A percentile compares a stretch with the other conserved stretches of the same genome.
Conservation (phyloP, 208 protist species). For the Crithidia fasciculata region DNA sequence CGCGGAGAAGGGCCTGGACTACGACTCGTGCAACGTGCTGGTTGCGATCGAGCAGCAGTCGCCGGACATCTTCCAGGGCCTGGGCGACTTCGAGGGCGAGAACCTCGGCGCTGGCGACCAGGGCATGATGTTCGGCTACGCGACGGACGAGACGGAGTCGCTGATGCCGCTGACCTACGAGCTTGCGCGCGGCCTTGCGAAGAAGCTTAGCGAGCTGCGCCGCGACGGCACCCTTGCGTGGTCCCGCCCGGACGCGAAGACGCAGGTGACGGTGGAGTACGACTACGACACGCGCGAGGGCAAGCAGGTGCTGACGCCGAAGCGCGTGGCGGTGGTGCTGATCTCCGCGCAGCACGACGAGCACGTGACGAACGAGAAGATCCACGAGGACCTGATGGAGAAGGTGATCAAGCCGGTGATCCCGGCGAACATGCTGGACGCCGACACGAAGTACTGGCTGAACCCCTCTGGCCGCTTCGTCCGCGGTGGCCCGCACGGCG, state of each 20-base stretch:
- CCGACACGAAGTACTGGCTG: constrained; percentile 96
- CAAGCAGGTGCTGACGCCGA: constrained; percentile 88
- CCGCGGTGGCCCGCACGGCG: constrained; percentile 99
- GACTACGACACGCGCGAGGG: constrained; percentile 88
- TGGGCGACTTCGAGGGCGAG: constrained; percentile 95
- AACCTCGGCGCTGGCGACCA: constrained; percentile 99
- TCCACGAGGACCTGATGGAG: constrained; percentile 93
- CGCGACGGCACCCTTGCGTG: constrained; percentile 94
- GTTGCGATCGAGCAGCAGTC: constrained; percentile 98
- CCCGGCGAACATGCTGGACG: constrained; percentile 94
- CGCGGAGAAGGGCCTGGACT: constrained; percentile 96
- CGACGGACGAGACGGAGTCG: constrained; percentile 98
- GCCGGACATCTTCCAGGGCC: constrained; percentile 98
- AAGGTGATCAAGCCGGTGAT: constrained; percentile 96
- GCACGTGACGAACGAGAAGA: constrained; percentile 94
- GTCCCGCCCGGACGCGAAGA: constrained; percentile 99
- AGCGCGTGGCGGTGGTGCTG: constrained; percentile 97
- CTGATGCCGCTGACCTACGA: constrained; percentile 98
- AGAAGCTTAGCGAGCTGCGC: constrained; percentile 96
- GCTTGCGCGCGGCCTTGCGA: constrained; percentile 92
- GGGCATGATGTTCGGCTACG: constrained; percentile 99
- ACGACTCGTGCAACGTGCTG: constrained; percentile 98
- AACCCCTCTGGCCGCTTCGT: constrained; percentile 99
- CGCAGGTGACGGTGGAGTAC: constrained; percentile 99
- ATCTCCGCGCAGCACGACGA: constrained; percentile 99